Base-by-base conservation (phyloP, 768 basidiomycete species). In the Myochromella boudieri region DNA sequence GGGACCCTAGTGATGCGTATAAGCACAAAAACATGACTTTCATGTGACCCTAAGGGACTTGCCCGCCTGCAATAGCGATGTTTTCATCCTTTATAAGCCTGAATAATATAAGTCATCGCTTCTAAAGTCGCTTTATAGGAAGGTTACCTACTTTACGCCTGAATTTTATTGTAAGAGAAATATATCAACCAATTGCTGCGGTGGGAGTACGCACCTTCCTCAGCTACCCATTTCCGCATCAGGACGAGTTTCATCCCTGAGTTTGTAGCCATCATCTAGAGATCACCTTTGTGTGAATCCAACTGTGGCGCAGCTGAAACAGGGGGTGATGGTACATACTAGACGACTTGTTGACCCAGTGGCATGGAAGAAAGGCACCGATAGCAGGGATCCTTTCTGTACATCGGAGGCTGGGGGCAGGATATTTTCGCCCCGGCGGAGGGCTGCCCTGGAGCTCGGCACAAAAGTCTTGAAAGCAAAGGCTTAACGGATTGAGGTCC, bases 361-460 rank as follows among this genome's bases (percentile, higher is more conserved):
- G 6, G 78, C 80, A 60, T 83, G 81, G 63, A 84, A 82, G 7
- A 84, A 60, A 1, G 82, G 82, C 1, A 80, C 77, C n/a, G 75
- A 68, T 22, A 81, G 58, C 28, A 81, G 57, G 26, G 69, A 55
- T 9, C 68, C 74, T 47, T 65, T 70, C 58, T 75, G 73, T 5
- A 66, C 74, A n/a, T 60, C 42, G 2, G 62, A 50, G 4, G 61
- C 55, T n/a, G 32, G n/a, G 2, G 54, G 50, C 10, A 68, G 56
- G 17, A 72, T 57, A 28, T 60, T 50, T 9, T 73, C 71, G 36
- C 76, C 73, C 41, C 66, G 60, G 21, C 74, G 63, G 24, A 78
- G 60, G 4, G 57, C 41, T 11, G 71, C 68, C 46, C 76, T 63
- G 29, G 56, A 49, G 12, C 58, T 50, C 4, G 59, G 63, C 18